phyloP scores from a whole-genome alignment of 1,284 basidiomycete genomes.

The Tilletiaria anomala region DNA sequence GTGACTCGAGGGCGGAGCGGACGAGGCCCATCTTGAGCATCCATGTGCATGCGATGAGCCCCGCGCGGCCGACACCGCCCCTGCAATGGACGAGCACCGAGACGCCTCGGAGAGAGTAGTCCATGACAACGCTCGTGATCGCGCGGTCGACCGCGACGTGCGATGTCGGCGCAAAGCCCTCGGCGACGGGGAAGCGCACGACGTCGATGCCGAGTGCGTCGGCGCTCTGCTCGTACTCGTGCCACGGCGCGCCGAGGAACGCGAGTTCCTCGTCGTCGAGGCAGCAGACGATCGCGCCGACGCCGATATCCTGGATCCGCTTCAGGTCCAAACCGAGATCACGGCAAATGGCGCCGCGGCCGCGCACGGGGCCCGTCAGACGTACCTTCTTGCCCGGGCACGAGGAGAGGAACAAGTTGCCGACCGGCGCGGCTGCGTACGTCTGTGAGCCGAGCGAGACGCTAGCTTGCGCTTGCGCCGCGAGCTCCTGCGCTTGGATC shows the following conservation, averaged over 20 bases:
- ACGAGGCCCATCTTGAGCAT: conserved; percentile 73
- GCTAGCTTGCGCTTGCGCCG: conserved; percentile 2
- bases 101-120: conserved; percentile 61
- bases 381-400: conserved; percentile 96
- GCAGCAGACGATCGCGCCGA: conserved; percentile 71
- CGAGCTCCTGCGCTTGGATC: conserved; percentile 8
- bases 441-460: conserved; percentile 2
- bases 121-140: conserved; percentile 55
- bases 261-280: conserved; percentile 72
- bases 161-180: conserved; percentile 62
- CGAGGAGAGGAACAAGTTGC: conserved; percentile 78
- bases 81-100: conserved; percentile 79
- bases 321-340: conserved; percentile 62
- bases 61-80: conserved; percentile 86
- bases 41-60: conserved; percentile 84
- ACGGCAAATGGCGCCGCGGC: conserved; percentile 67
- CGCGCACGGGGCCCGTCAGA: conserved; percentile 61
- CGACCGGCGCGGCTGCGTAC: conserved; percentile 43
- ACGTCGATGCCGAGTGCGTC: conserved; percentile 58
- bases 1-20: background rate
- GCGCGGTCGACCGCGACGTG: conserved; percentile 51
- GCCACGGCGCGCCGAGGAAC: conserved; percentile 69
- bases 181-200: conserved; percentile 65
- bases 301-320: conserved; percentile 61
- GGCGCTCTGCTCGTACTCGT: conserved; percentile 56